Percentiles rank a stretch among this genome's conserved stretches.
These are phyloP conservation scores for Limonium bicolor DNA, from an alignment of 148 eudicot genomes.

Conservation along the genomic window DNA sequence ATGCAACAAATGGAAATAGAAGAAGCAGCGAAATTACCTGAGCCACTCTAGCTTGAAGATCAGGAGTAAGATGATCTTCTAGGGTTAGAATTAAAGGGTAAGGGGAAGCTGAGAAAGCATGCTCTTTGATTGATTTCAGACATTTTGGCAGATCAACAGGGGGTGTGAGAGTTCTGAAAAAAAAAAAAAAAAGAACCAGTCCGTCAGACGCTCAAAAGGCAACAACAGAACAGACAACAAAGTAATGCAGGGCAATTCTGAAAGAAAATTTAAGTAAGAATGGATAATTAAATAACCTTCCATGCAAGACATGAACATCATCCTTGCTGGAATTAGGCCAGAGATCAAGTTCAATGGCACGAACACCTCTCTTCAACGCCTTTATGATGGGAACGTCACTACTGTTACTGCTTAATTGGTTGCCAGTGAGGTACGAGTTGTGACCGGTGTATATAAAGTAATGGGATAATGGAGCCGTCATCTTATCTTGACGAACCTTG, in stretches of 20 bases:
- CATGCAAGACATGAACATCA: slow-evolving; percentile 46
- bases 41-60: slow-evolving; percentile 63
- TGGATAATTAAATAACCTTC: slow-evolving; percentile 47
- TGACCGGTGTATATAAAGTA: slow-evolving; percentile 75
- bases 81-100: slow-evolving; percentile 55
- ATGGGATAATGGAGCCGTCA: slow-evolving; percentile 61
- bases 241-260: too few species aligned
- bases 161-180: slow-evolving; percentile 47
- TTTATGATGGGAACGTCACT: slow-evolving; percentile 48
- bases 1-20: too few species aligned
- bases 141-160: slow-evolving; percentile 52
- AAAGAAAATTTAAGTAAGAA: too few species aligned
- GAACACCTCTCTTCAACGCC: slow-evolving; percentile 41
- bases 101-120: slow-evolving; percentile 58
- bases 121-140: slow-evolving; percentile 34
- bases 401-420: slow-evolving; percentile 50
- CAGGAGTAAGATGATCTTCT: slow-evolving; percentile 52
- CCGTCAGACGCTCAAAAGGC: too few species aligned
- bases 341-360: slow-evolving; percentile 63
- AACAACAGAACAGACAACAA: too few species aligned
- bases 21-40: slow-evolving; percentile 31
- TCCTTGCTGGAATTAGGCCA: slow-evolving; percentile 63
- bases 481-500: slow-evolving; percentile 71
- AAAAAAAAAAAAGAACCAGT: too few species aligned
- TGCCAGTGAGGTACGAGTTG: slow-evolving; percentile 68